phyloP scores from a whole-genome alignment of 176 grass and related monocot species.

The Puccinellia tenuiflora region DNA sequence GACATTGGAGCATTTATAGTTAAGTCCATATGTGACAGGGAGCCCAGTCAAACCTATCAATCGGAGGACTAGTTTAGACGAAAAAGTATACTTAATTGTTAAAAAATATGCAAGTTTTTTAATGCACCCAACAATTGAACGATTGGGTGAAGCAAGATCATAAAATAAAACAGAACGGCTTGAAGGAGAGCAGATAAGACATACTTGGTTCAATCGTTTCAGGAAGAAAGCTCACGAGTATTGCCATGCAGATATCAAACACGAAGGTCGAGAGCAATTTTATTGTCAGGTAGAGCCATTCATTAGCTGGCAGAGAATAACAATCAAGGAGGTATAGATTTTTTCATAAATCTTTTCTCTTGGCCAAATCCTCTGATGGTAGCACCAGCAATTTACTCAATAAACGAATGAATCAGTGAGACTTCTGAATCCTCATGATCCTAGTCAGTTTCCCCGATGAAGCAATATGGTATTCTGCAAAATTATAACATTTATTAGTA shows the following conservation, averaged over 20 bases:
- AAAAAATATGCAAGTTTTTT: not conserved
- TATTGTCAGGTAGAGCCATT: slow-evolving; percentile 95
- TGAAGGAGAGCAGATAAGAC: slow-evolving; percentile 27
- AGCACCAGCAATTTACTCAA: slow-evolving; percentile 92
- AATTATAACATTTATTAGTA: slow-evolving; percentile 20
- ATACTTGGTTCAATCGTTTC: slow-evolving; percentile 97
- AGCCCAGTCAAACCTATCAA: slow-evolving; percentile 91
- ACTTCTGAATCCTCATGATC: slow-evolving; percentile 96
- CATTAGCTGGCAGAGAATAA: slow-evolving; percentile 88
- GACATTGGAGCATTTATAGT: slow-evolving; percentile 92
- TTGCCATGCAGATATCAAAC: slow-evolving; percentile 93
- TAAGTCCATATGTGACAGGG: slow-evolving; percentile 87
- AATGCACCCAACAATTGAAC: not conserved
- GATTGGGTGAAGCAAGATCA: not conserved
- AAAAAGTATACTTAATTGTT: not conserved
- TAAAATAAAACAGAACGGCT: not conserved
- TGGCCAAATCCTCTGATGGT: slow-evolving; percentile 91
- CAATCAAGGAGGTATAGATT: slow-evolving; percentile 90
- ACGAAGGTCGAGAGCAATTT: slow-evolving; percentile 91
- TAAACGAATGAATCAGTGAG: slow-evolving; percentile 92
- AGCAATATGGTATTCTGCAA: slow-evolving; percentile 96
- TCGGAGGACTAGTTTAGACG: slow-evolving; percentile 21
- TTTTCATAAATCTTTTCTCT: slow-evolving; percentile 97
- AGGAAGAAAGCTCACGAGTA: slow-evolving; percentile 90
- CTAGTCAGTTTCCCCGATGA: slow-evolving; percentile 89